These are phyloP conservation scores for Xylaria sp. DNA, from an alignment of 2,329 filamentous ascomycete species.

Conservation along the genomic window DNA sequence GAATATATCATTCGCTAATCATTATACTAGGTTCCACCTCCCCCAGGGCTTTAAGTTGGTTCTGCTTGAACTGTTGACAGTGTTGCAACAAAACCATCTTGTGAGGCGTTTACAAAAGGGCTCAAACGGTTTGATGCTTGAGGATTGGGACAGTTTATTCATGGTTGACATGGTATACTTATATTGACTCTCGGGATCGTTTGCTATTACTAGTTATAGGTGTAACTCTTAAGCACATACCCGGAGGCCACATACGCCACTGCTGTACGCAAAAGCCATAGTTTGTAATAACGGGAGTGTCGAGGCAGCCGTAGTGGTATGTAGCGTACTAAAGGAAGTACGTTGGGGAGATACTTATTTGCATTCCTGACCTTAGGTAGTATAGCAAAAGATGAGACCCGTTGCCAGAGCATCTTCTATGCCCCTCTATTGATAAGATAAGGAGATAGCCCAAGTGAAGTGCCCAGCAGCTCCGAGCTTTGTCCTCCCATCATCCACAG, in stretches of 20 bases:
- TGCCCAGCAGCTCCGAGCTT: conserved; percentile 1
- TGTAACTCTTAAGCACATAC: not conserved
- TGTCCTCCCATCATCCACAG: not conserved
- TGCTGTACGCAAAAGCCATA: not conserved
- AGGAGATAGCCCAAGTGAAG: conserved; percentile 14
- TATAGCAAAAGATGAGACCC: not conserved
- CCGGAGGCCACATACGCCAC: not conserved
- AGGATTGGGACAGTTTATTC: conserved; percentile 2
- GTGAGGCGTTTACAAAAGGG: not conserved
- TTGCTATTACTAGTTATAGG: conserved; percentile 23
- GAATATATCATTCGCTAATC: conserved; percentile 18
- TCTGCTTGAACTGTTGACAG: not conserved
- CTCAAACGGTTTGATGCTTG: not conserved
- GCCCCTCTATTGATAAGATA: conserved; percentile 31
- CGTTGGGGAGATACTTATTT: not conserved
- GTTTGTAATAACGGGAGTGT: conserved; percentile 8
- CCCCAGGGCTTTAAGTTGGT: conserved; percentile 60
- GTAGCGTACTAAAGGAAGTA: not conserved
- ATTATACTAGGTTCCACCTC: conserved; percentile 62
- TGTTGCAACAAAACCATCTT: not conserved
- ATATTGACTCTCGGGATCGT: conserved; percentile 11
- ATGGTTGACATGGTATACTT: conserved; percentile 17
- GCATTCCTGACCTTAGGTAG: not conserved
- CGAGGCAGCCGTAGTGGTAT: not conserved
- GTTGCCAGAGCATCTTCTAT: no score